Percentiles rank a stretch among this genome's conserved stretches.
These are phyloP conservation scores for Suillus variegatus DNA, from an alignment of 768 basidiomycete genomes.

Conservation along the genomic window DNA sequence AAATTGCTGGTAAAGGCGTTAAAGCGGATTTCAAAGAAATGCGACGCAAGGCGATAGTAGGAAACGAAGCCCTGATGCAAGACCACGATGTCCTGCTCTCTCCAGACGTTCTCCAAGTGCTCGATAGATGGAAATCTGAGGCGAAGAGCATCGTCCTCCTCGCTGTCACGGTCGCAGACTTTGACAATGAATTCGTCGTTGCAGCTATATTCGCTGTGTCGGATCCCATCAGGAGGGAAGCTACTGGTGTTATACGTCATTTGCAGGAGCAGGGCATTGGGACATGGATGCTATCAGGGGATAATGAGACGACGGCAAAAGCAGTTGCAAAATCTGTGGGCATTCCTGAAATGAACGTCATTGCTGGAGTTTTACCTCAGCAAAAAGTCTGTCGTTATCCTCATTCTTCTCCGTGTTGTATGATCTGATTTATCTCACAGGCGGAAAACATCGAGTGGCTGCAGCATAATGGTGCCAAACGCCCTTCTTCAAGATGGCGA, in stretches of 20 bases:
- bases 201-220: constrained; percentile 61
- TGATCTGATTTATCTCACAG: constrained; percentile 25
- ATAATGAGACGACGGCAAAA: constrained; percentile 65
- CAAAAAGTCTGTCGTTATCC: constrained; percentile 55
- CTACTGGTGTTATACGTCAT: constrained; percentile 50
- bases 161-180: constrained; percentile 36
- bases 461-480: constrained; percentile 44
- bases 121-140: constrained; percentile 59
- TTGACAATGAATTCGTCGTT: constrained; percentile 30
- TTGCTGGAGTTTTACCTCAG: constrained; percentile 80
- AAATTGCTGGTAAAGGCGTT: constrained; percentile 68
- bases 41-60: constrained; percentile 55
- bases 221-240: constrained; percentile 64
- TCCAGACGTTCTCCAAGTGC: constrained; percentile 24
- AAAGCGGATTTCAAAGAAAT: constrained; percentile 45
- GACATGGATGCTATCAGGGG: constrained; percentile 85
- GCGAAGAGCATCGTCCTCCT: constrained; percentile 74
- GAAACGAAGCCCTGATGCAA: constrained; percentile 67
- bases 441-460: constrained; percentile 63
- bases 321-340: constrained; percentile 72
- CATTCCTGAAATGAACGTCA: constrained; percentile 65
- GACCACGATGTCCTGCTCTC: constrained; percentile 45
- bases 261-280: constrained; percentile 55
- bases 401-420: neutral
- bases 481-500: constrained; percentile 31